phyloP scores from a whole-genome alignment of 148 eudicot species.

The Silene conica region DNA sequence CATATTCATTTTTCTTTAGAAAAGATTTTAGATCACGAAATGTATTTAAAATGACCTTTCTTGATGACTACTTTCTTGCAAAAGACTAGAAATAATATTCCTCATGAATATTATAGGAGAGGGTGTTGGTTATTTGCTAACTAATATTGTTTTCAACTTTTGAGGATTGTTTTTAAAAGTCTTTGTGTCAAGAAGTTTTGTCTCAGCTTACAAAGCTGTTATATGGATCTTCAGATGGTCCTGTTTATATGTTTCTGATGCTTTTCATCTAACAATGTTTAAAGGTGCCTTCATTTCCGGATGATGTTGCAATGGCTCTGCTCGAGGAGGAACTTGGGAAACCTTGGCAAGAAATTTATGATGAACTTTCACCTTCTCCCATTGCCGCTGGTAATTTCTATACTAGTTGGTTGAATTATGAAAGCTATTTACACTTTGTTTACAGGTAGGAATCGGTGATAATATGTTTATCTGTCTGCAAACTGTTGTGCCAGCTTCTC shows the following conservation, averaged over 20 bases:
- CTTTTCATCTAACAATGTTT: conserved; percentile 19
- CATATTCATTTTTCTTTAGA: not conserved
- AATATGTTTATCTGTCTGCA: conserved; percentile 7
- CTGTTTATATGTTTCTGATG: conserved; percentile 15
- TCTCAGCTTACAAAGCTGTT: conserved; percentile 4
- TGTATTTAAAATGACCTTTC: not conserved
- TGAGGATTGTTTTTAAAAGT: not conserved
- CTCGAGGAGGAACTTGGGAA: conserved; percentile 93
- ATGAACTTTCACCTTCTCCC: conserved; percentile 91
- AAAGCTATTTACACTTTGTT: not conserved
- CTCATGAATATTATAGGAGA: not conserved
- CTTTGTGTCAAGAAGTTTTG: not conserved
- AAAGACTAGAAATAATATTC: not conserved
- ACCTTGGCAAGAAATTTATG: conserved; percentile 86
- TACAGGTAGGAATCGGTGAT: not conserved
- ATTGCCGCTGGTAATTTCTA: conserved; percentile 78
- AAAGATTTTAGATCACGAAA: not conserved
- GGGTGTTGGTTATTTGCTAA: not conserved
- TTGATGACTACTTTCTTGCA: not conserved
- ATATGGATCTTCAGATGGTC: not conserved
- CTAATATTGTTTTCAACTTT: not conserved
- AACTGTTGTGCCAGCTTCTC: conserved; percentile 68
- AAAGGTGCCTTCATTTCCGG: conserved; percentile 98
- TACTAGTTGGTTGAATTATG: conserved; percentile 1
- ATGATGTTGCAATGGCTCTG: conserved; percentile 96